phyloP scores from a whole-genome alignment of 768 basidiomycete species.

The Psilocybe sp. region DNA sequence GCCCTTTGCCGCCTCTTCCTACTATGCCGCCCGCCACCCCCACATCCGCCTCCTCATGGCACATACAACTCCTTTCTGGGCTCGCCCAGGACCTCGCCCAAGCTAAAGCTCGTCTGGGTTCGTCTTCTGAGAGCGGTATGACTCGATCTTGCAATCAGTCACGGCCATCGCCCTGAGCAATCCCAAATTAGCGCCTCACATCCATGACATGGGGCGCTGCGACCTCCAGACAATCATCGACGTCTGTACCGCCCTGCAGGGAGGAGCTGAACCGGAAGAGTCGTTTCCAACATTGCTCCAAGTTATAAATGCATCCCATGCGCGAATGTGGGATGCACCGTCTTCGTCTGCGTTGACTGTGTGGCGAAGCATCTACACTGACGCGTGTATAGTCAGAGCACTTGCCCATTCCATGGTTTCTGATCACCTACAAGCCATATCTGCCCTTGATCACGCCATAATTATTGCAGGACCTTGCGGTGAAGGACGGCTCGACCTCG shows the following conservation, averaged over 20 bases:
- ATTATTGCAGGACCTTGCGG: constrained; percentile 82
- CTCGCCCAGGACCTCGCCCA: constrained; percentile 13
- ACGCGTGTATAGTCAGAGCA: constrained; percentile 61
- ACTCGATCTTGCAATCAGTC: too few relatives aligned
- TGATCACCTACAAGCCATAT: constrained; percentile 39
- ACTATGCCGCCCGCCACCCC: background rate
- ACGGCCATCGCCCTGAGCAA: too few relatives aligned
- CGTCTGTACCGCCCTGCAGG: too few relatives aligned
- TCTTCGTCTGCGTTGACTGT: constrained; percentile 28
- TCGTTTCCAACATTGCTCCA: constrained; percentile 27
- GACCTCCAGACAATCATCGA: too few relatives aligned
- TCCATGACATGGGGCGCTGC: too few relatives aligned
- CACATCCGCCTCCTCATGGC: background rate
- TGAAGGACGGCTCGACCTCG: constrained; percentile 51
- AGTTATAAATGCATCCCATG: constrained; percentile 47
- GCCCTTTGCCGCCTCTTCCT: background rate
- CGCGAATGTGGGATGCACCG: constrained; percentile 43
- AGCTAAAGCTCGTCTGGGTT: background rate
- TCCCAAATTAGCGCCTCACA: too few relatives aligned
- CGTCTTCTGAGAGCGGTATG: too few relatives aligned
- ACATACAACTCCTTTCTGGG: constrained; percentile 8
- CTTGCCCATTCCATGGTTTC: constrained; percentile 33
- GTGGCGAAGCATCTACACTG: constrained; percentile 77
- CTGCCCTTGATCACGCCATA: constrained; percentile 72
- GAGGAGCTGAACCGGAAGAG: constrained; percentile 1